phyloP scores from a whole-genome alignment of 371 early-diverging fungal genomes.

The Fennellomyces sp. region DNA sequence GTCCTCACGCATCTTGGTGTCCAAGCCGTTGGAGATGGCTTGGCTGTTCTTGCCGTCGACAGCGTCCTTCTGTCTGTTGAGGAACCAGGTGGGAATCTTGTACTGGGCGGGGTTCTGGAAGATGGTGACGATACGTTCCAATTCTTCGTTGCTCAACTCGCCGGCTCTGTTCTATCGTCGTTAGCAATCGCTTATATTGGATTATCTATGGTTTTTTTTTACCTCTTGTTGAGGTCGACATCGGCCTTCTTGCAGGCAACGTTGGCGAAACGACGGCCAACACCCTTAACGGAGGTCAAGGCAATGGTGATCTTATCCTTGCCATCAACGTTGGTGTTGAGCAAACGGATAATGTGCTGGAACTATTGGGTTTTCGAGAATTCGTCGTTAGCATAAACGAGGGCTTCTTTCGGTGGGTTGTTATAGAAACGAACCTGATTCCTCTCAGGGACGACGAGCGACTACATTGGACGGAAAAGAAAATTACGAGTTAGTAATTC shows the following conservation, averaged over 20 bases:
- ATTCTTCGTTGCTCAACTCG: conserved; percentile 93
- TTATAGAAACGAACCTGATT: conserved; percentile 38
- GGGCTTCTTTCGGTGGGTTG: background rate
- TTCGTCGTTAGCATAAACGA: background rate
- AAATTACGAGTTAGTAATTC: background rate
- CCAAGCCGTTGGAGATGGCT: conserved; percentile 93
- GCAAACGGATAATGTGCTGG: conserved; percentile 99
- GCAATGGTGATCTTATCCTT: conserved; percentile 95
- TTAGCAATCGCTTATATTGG: background rate
- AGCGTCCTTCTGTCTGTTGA: conserved; percentile 98
- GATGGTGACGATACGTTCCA: conserved; percentile 88
- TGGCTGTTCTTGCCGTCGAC: conserved; percentile 94
- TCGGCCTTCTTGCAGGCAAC: conserved; percentile 98
- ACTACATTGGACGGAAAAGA: conserved; percentile 48
- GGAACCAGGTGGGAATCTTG: conserved; percentile 99
- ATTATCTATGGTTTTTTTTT: too few relatives aligned
- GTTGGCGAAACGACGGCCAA: conserved; percentile 98
- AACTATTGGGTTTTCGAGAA: too few relatives aligned
- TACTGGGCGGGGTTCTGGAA: conserved; percentile 92
- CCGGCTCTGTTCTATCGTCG: conserved; percentile 97
- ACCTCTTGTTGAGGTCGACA: conserved; percentile 94
- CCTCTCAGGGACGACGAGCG: conserved; percentile 89
- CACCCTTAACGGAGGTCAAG: conserved; percentile 97
- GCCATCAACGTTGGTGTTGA: conserved; percentile 99
- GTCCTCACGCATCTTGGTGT: conserved; percentile 96